phyloP scores from a whole-genome alignment of 129 eudicot species.

The Artemisia tridentata region DNA sequence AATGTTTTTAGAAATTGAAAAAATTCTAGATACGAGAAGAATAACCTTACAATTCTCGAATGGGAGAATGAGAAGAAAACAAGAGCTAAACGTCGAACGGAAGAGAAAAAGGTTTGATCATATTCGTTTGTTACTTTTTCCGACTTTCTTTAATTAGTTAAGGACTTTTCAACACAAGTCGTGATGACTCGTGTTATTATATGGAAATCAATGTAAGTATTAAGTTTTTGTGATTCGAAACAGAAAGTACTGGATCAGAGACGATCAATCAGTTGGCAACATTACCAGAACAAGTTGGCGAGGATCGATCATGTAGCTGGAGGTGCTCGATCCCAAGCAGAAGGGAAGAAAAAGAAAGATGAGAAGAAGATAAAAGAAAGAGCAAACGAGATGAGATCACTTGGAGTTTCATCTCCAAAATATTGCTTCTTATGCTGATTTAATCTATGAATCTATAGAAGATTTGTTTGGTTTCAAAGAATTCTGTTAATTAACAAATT shows the following conservation, averaged over 20 bases:
- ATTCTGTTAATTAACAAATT: constrained; percentile 9
- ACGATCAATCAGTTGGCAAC: constrained; percentile 51
- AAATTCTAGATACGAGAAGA: constrained; percentile 53
- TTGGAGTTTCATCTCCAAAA: constrained; percentile 50
- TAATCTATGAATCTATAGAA: not conserved
- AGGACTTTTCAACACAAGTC: not conserved
- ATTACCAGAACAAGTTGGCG: constrained; percentile 57
- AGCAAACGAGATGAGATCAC: constrained; percentile 60
- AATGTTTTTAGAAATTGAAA: not conserved
- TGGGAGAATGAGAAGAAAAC: constrained; percentile 82
- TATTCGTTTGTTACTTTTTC: not conserved
- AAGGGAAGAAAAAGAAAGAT: constrained; percentile 52
- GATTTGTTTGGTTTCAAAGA: constrained; percentile 1
- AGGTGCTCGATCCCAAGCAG: constrained; percentile 58
- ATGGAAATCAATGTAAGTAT: not conserved
- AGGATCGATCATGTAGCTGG: constrained; percentile 59
- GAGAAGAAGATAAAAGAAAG: constrained; percentile 51
- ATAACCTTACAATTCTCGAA: constrained; percentile 38
- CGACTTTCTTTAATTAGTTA: not conserved
- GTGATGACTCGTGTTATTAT: constrained; percentile 1
- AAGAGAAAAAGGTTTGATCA: constrained; percentile 58
- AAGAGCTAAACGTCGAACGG: constrained; percentile 58
- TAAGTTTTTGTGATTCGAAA: constrained; percentile 1
- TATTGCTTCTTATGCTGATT: constrained; percentile 50
- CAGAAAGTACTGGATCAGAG: constrained; percentile 56